phyloP scores from a whole-genome alignment of 208 protist species.

The Plasmodiophora brassicae region DNA sequence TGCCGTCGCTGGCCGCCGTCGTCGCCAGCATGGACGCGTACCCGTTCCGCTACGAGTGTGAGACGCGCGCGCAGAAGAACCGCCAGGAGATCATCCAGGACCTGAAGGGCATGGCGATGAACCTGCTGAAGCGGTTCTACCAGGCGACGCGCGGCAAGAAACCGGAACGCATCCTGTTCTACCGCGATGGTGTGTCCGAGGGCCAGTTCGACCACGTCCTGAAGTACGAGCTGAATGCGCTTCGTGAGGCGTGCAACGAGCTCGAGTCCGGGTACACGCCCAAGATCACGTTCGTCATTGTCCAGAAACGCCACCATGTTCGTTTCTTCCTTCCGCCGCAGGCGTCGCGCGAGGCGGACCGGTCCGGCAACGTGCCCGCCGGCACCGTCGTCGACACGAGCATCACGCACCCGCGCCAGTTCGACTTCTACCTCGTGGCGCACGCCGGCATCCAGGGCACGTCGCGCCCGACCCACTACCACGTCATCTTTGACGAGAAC shows the following conservation, averaged over 20 bases:
- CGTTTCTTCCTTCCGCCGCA: not conserved
- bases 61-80: not conserved
- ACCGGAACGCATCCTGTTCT: slow-evolving; percentile 3
- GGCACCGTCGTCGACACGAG: not conserved
- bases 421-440: not conserved
- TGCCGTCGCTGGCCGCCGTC: not conserved
- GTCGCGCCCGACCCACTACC: not conserved
- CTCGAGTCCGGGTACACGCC: not conserved
- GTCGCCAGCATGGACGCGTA: not conserved
- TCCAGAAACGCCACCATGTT: slow-evolving; percentile 14
- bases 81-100: not conserved
- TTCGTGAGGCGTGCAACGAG: not conserved
- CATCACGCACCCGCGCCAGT: not conserved
- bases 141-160: not conserved
- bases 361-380: not conserved
- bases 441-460: not conserved
- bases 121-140: not conserved
- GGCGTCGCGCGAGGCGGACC: not conserved
- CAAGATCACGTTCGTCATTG: not conserved
- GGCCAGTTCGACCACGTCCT: not conserved
- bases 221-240: not conserved
- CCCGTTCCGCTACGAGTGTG: not conserved
- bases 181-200: slow-evolving; percentile 5
- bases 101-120: not conserved
- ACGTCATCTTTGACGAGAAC: not conserved